Percentiles rank a stretch among this genome's conserved stretches.
phyloP scores from a whole-genome alignment of 805 yeast genomes.

The Vanderwaltozyma tropicalis region DNA sequence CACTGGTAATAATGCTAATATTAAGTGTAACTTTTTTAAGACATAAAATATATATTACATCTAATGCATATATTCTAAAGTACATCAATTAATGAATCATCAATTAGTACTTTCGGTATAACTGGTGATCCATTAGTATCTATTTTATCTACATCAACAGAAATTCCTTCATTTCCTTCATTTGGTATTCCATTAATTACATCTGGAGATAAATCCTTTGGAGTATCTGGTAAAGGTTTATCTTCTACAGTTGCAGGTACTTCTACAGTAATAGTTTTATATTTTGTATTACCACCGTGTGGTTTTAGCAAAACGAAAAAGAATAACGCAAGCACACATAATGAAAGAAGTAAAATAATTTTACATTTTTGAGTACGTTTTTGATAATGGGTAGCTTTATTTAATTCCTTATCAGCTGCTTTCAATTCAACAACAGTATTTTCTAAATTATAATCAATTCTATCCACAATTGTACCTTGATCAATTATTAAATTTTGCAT shows the following conservation, averaged over 20 bases:
- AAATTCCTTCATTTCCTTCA: not conserved
- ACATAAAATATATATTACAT: not conserved
- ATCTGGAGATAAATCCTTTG: not conserved
- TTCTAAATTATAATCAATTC: slow-evolving; percentile 86
- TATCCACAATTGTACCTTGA: slow-evolving; percentile 87
- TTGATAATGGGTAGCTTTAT: slow-evolving; percentile 70
- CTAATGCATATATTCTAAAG: no score
- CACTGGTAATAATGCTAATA: no score
- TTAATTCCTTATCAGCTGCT: slow-evolving; percentile 67
- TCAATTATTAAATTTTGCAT: slow-evolving; percentile 86
- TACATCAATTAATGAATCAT: no score
- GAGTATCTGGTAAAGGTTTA: not conserved
- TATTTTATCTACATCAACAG: not conserved
- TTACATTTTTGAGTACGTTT: slow-evolving; percentile 86
- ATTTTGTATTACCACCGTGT: slow-evolving; percentile 8
- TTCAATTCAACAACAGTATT: slow-evolving; percentile 68
- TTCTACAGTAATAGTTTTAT: not conserved
- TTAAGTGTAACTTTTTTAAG: no score
- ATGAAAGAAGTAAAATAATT: slow-evolving; percentile 59
- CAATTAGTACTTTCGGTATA: no score
- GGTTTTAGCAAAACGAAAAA: slow-evolving; percentile 66
- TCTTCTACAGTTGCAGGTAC: not conserved
- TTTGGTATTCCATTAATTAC: not conserved
- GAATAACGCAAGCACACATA: slow-evolving; percentile 62
- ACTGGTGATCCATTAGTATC: no score